phyloP scores from a whole-genome alignment of 108 stramenopile species.

The Skeletonema potamos region DNA sequence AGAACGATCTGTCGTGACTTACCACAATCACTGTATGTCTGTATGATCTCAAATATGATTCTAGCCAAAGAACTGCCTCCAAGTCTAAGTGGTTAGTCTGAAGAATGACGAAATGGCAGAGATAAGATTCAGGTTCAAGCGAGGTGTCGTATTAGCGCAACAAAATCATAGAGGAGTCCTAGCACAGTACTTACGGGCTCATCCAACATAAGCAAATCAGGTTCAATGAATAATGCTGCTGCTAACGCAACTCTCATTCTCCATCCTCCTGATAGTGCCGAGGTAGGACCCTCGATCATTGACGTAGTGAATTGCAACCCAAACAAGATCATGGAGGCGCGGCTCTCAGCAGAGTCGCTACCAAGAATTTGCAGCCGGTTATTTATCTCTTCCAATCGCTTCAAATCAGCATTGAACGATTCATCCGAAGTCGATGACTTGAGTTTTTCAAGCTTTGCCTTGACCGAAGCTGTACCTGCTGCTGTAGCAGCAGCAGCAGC shows the following conservation, averaged over 20 bases:
- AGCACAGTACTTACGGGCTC: constrained; percentile 35
- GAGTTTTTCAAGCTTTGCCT: constrained; percentile 55
- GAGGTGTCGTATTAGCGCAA: not conserved
- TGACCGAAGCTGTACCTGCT: constrained; percentile 25
- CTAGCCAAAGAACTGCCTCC: constrained; percentile 96
- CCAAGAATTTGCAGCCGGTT: constrained; percentile 84
- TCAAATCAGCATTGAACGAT: constrained; percentile 67
- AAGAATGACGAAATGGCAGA: constrained; percentile 19
- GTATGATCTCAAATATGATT: constrained; percentile 81
- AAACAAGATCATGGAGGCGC: constrained; percentile 84
- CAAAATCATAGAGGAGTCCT: not conserved
- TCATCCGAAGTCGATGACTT: constrained; percentile 38
- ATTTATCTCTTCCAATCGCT: constrained; percentile 84
- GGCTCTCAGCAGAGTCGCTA: constrained; percentile 89
- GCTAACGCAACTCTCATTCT: constrained; percentile 98
- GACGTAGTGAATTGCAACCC: constrained; percentile 92
- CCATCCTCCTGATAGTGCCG: constrained; percentile 94
- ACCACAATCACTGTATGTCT: constrained; percentile 93
- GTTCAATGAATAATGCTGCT: constrained; percentile 93
- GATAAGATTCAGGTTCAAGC: constrained; percentile 36
- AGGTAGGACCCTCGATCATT: constrained; percentile 89
- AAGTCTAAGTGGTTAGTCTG: constrained; percentile 87
- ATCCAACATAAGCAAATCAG: constrained; percentile 69
- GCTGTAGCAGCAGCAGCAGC: constrained; percentile 15
- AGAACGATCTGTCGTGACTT: constrained; percentile 94